phyloP scores from a whole-genome alignment of 2,329 filamentous ascomycete species.

The Penicillium oxalicum region DNA sequence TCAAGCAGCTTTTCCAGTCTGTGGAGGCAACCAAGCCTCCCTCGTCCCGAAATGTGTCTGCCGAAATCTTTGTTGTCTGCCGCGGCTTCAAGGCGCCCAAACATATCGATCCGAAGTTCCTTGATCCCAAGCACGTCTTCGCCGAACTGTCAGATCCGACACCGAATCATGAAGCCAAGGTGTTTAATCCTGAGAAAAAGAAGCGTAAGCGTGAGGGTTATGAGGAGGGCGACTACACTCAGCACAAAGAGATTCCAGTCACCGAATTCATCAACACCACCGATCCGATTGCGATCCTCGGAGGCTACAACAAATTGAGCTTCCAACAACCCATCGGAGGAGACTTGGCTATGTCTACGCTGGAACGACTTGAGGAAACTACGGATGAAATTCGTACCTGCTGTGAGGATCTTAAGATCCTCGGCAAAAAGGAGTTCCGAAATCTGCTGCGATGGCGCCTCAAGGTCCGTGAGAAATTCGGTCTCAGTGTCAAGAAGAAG shows the following conservation, averaged over 20 bases:
- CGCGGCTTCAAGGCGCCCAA: slow-evolving; percentile 93
- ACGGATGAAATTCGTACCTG: slow-evolving; percentile 73
- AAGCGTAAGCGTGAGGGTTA: slow-evolving; percentile 98
- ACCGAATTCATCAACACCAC: slow-evolving; percentile 91
- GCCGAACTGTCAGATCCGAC: slow-evolving; percentile 79
- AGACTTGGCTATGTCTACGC: slow-evolving; percentile 78
- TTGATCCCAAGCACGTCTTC: slow-evolving; percentile 85
- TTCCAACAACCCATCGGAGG: slow-evolving; percentile 75
- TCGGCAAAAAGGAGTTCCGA: slow-evolving; percentile 93
- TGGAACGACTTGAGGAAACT: slow-evolving; percentile 81
- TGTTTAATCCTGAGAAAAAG: slow-evolving; percentile 95
- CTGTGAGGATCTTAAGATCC: slow-evolving; percentile 78
- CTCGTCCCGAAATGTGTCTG: slow-evolving; percentile 89
- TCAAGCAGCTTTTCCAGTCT: slow-evolving; percentile 91
- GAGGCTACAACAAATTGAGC: slow-evolving; percentile 73
- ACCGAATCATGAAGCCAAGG: slow-evolving; percentile 94
- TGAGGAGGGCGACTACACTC: slow-evolving; percentile 88
- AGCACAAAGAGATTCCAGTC: slow-evolving; percentile 82
- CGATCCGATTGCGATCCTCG: slow-evolving; percentile 89
- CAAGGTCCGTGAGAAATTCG: slow-evolving; percentile 83
- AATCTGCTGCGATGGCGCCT: slow-evolving; percentile 82
- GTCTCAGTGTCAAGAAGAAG: slow-evolving; percentile 69
- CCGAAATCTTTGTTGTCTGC: slow-evolving; percentile 98
- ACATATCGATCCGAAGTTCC: slow-evolving; percentile 81
- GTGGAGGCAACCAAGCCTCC: slow-evolving; percentile 98